phyloP scores from a whole-genome alignment of 2,329 filamentous ascomycete species.

The Oidium heveae region DNA sequence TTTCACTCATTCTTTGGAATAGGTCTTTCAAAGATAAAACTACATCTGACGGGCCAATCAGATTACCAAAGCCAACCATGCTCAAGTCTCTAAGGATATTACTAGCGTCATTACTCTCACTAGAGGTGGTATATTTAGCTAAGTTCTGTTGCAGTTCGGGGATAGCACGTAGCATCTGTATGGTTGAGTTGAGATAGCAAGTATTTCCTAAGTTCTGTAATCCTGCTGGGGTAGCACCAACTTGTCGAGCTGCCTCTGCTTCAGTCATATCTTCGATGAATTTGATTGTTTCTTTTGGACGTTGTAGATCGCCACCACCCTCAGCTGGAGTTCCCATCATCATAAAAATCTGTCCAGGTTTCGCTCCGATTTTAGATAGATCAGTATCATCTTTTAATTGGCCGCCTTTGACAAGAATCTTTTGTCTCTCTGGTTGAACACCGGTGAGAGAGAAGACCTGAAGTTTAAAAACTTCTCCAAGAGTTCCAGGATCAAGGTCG shows the following conservation, averaged over 20 bases:
- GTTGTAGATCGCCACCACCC: conserved; percentile 30
- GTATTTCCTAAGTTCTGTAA: conserved; percentile 89
- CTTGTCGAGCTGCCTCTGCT: conserved; percentile 61
- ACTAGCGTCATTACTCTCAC: conserved; percentile 1
- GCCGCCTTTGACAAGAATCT: conserved; percentile 80
- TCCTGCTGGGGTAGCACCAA: conserved; percentile 67
- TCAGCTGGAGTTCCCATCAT: conserved; percentile 80
- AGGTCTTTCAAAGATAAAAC: conserved; percentile 55
- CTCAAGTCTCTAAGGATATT: conserved; percentile 19
- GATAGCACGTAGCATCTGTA: conserved; percentile 73
- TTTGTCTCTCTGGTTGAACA: conserved; percentile 89
- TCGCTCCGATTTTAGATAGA: conserved; percentile 61
- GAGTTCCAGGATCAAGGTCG: conserved; percentile 63
- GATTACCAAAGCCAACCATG: conserved; percentile 21
- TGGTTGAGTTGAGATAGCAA: conserved; percentile 90
- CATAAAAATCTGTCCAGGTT: conserved; percentile 69
- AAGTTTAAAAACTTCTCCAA: conserved; percentile 82
- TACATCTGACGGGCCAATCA: conserved; percentile 33
- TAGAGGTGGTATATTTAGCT: conserved; percentile 28
- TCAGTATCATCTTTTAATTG: conserved; percentile 90
- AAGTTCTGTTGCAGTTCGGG: conserved; percentile 75
- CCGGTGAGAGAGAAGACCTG: conserved; percentile 88
- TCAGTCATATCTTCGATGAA: conserved; percentile 97
- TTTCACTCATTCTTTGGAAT: conserved; percentile 74
- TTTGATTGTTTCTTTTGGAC: conserved; percentile 58